Evolutionary conservation across 768 basidiomycete genomes (phyloP), one percentile per base, ranked within the genome.

Genomic region (Gelatoporia subvermispora): DNA sequence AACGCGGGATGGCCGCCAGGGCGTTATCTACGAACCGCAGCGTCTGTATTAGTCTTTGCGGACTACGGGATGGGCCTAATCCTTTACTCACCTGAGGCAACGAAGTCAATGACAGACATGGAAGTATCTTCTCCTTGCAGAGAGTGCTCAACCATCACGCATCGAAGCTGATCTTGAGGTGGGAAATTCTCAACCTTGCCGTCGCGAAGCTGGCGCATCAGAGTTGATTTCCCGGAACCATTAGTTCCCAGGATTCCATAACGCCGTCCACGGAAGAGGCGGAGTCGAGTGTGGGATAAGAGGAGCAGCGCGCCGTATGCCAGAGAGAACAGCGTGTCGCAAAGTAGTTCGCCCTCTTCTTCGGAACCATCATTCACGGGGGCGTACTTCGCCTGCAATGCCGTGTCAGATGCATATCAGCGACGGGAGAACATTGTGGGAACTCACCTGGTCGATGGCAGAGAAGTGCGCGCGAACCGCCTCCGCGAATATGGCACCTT

Each of bases 161-260:
- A 88, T 41, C 88, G 81, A 43, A 98, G 72, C 66, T 93, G 77
- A 53, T 84, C 82, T 56, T 84, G 92, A 4, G 91, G 79, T 17
- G 95, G 95, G 70, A 97, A 98, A 63, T 93, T 93, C 69, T 98
- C 95, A 7, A 90, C 87, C 70, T 97, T 97, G 50, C 90, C 88
- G 61, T 95, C 93, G 49, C 90, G 82, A 53, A 97, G 81, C 61
- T 95, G 93, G 60, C 93, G 90, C 85, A 98, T 85, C 37, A 98
- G 79, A 3, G 95, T 97, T 16, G 88, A 89, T 69, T 98, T 98
- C 55, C 95, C 95, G 49, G 89, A 86, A 52, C 95, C 95, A 65
- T 98, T 98, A n/a, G 88, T 77, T 23, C 93, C 95, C 41, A 95
- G 83, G 57, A 98, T 92, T 61, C 95, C 94, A 69, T 98, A 98